These are phyloP conservation scores for Hawksworthiomyces lignivorus DNA, from an alignment of 2,329 filamentous ascomycete genomes.

Conservation along the genomic window DNA sequence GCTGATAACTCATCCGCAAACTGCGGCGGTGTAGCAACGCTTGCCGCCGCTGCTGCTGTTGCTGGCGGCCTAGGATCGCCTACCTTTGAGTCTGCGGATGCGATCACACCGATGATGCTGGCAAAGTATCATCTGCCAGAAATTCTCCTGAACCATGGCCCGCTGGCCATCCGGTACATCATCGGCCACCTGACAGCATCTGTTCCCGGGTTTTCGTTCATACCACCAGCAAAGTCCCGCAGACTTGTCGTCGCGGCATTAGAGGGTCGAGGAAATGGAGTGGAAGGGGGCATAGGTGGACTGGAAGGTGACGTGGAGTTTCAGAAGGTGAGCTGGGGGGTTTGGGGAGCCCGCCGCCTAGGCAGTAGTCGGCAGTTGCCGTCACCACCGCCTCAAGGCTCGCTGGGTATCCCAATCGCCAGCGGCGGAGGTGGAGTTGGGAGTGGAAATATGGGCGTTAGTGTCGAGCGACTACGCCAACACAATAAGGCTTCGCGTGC, in stretches of 20 bases:
- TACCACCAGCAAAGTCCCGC: conserved; percentile 82
- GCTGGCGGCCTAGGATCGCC: conserved; percentile 33
- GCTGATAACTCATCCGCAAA: conserved; percentile 30
- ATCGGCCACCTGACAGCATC: conserved; percentile 91
- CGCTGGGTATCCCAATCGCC: conserved; percentile 50
- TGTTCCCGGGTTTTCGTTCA: conserved; percentile 84
- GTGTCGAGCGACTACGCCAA: conserved; percentile 39
- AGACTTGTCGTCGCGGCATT: conserved; percentile 86
- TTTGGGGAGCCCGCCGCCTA: conserved; percentile 75
- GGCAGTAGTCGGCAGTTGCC: conserved; percentile 24
- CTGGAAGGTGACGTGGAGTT: conserved; percentile 69
- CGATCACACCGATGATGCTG: conserved; percentile 78
- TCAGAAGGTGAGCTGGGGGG: conserved; percentile 94
- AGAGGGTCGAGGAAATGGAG: conserved; percentile 62
- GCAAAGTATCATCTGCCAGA: conserved; percentile 85
- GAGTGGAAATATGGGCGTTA: conserved; percentile 25
- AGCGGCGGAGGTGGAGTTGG: conserved; percentile 24
- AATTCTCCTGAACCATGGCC: conserved; percentile 82
- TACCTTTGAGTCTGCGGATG: conserved; percentile 62
- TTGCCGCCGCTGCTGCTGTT: conserved; percentile 4
- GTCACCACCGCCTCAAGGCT: conserved; percentile 29
- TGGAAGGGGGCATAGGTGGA: conserved; percentile 44
- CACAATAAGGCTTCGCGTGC: conserved; percentile 57
- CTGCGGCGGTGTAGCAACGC: conserved; percentile 4
- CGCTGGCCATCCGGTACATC: conserved; percentile 87